phyloP scores from a whole-genome alignment of 208 protist species.

The Leptomonas pyrrhocoris region DNA sequence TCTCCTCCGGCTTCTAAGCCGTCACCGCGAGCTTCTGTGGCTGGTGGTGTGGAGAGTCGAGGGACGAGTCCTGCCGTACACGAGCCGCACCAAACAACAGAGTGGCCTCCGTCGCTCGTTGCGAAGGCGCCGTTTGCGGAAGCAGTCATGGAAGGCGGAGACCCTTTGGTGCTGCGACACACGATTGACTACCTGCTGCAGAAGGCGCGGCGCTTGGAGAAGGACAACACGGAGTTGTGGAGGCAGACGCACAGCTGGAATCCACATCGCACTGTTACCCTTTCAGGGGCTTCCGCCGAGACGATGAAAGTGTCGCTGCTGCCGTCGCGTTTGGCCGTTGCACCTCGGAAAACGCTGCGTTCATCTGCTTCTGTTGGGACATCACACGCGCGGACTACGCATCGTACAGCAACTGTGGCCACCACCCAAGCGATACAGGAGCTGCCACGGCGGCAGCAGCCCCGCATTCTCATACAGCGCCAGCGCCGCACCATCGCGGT shows the following conservation, averaged over 20 bases:
- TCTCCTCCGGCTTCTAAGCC: not conserved
- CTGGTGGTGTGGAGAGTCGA: conserved; percentile 7
- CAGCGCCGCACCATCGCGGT: not conserved
- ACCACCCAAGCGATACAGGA: not conserved
- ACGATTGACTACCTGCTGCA: conserved; percentile 30
- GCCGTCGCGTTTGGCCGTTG: not conserved
- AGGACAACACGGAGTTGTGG: conserved; percentile 30
- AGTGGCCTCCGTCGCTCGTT: no score
- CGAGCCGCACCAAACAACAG: not conserved
- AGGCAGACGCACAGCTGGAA: conserved; percentile 34
- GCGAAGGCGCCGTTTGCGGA: conserved; percentile 5
- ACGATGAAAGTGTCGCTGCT: not conserved
- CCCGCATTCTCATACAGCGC: conserved; percentile 11
- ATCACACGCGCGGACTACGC: not conserved
- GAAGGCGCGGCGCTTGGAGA: conserved; percentile 32
- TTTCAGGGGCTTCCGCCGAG: not conserved
- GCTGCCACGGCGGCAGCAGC: not conserved
- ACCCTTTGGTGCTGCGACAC: conserved; percentile 31
- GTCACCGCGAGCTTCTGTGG: not conserved
- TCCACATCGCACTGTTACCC: conserved; percentile 12
- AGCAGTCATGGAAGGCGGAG: conserved; percentile 21
- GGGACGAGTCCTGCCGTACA: not conserved
- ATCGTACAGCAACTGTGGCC: not conserved
- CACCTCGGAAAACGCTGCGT: not conserved
- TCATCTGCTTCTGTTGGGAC: not conserved